phyloP scores from a whole-genome alignment of 331 rosid species.

The Malus hybrid region DNA sequence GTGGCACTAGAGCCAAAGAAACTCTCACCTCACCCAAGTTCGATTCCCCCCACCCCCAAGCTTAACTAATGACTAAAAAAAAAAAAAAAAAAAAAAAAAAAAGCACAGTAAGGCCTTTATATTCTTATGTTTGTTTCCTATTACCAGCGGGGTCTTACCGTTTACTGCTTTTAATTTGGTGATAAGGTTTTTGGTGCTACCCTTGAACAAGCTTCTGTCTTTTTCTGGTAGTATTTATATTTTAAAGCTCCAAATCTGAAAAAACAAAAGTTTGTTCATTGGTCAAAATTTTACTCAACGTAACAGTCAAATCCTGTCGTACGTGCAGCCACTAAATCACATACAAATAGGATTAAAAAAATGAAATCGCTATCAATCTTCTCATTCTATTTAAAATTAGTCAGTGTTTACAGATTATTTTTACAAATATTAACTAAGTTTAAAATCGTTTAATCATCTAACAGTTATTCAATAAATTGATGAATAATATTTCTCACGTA shows the following conservation, averaged over 20 bases:
- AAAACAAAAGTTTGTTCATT: constrained; percentile 1
- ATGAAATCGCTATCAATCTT: neutral
- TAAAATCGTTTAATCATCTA: too few species aligned
- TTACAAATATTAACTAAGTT: neutral
- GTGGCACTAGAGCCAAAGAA: too few species aligned
- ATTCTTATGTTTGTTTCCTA: neutral
- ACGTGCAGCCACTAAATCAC: neutral
- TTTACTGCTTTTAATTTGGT: neutral
- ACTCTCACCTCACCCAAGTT: too few species aligned
- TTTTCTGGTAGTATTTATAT: neutral
- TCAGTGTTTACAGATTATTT: too few species aligned
- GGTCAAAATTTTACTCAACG: neutral
- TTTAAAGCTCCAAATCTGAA: too few species aligned
- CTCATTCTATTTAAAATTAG: neutral
- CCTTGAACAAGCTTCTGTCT: neutral
- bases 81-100: neutral
- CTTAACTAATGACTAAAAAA: too few species aligned
- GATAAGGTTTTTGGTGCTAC: neutral
- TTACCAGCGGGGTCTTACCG: neutral
- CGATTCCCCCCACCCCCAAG: too few species aligned
- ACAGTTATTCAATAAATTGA: too few species aligned
- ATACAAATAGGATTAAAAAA: neutral
- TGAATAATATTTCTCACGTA: too few species aligned
- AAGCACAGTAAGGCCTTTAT: neutral
- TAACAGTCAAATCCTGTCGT: neutral